Conservation (phyloP, 805 yeast genomes). For the Saccharomyces kudriavzevii region DNA sequence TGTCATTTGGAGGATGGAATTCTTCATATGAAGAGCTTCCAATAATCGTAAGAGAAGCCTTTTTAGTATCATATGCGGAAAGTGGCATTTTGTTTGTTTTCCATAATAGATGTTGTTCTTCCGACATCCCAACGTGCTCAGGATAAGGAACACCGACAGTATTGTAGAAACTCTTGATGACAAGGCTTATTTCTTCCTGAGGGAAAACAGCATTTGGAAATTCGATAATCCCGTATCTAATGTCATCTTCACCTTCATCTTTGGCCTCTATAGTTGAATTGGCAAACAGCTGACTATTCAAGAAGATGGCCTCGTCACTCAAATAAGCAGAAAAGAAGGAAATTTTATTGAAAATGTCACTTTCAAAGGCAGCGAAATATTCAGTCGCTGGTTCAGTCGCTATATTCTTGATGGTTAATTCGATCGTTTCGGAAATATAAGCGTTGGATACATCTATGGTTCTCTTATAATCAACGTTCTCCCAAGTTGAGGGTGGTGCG, state of each 20-base stretch:
- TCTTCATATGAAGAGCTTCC: slow-evolving; percentile 23
- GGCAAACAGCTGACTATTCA: slow-evolving; percentile 24
- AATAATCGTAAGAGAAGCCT: slow-evolving; percentile 36
- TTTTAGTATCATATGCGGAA: slow-evolving; percentile 56
- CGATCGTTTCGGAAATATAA: slow-evolving; percentile 53
- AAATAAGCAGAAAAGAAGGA: slow-evolving; percentile 40
- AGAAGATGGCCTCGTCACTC: slow-evolving; percentile 17
- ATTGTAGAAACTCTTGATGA: slow-evolving; percentile 42
- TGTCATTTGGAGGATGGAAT: slow-evolving; percentile 14
- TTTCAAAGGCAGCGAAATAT: slow-evolving; percentile 56
- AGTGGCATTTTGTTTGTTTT: slow-evolving; percentile 48
- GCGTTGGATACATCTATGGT: slow-evolving; percentile 57
- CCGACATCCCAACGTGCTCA: slow-evolving; percentile 47
- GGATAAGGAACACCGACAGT: slow-evolving; percentile 56
- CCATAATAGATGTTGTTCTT: slow-evolving; percentile 51
- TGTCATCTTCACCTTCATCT: slow-evolving; percentile 19
- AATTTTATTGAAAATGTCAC: slow-evolving; percentile 34
- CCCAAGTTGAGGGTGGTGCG: slow-evolving; percentile 32
- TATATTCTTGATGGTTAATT: slow-evolving; percentile 51
- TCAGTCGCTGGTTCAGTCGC: slow-evolving; percentile 44
- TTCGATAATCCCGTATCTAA: slow-evolving; percentile 39
- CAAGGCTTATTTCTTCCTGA: slow-evolving; percentile 42
- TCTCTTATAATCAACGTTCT: slow-evolving; percentile 49
- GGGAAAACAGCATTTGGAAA: slow-evolving; percentile 66
- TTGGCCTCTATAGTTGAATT: slow-evolving; percentile 12